Evolutionary conservation across 768 basidiomycete genomes (phyloP), one percentile per base, ranked within the genome.

Genomic region (Clathrus columnatus): DNA sequence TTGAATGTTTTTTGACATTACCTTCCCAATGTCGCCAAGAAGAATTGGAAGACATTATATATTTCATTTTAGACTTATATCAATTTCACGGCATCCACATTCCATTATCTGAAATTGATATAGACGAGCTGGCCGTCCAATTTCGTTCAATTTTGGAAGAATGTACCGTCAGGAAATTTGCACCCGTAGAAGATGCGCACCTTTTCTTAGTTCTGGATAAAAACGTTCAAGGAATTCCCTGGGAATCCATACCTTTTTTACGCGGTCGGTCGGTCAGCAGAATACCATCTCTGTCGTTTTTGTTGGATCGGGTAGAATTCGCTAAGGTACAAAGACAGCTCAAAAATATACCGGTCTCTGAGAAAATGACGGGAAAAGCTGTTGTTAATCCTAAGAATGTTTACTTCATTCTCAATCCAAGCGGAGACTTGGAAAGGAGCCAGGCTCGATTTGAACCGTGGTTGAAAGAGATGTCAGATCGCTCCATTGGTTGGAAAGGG

Each of bases 11-110:
- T 65, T 84, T 90, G 0, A 83, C 83, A 0, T 71, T 99, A 1
- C 83, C 88, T 1, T 82, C 89, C 0, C 81, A 82, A 62, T 91
- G 88, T 61, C 79, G 81, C 28, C 89, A 95, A 62, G 95, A 99
- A 65, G 96, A 99, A 64, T 74, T 97, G 7, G 96, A 98, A 67
- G 96, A 99, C 65, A 73, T 97, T 29, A 80, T 91, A 2, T 97
- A 93, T 66, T 97, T 95, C 70, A 77, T 97, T 28, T 74, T 98
- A 21, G 96, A 97, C 64, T 75, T 96, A 0, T 95, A 95, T 65
- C 92, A 95, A 64, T 89, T 95, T 70, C 85, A 93, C 59, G 94
- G 95, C 1, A 78, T 91, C 2, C 84, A 86, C 0, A 81, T 98
- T 23, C 91, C 91, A 0, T 82, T 87, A 43, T 85, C 91, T 20